phyloP scores from a whole-genome alignment of 306 rosid species.

The Quercus variabilis region DNA sequence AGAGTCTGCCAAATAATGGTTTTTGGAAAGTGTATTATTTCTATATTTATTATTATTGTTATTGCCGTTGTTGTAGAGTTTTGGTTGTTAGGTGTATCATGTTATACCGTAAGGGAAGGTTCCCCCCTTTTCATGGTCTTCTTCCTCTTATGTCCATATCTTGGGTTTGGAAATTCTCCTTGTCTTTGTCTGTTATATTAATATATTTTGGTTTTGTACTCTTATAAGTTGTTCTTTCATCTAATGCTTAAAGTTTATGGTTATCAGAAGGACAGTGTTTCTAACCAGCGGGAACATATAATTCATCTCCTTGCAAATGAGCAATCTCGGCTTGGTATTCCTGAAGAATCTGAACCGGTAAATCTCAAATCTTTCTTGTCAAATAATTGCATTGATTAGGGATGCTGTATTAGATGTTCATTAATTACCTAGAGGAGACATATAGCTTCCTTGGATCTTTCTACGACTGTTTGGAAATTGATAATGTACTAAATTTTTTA shows the following conservation, averaged over 20 bases:
- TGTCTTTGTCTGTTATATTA: not conserved
- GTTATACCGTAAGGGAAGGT: not conserved
- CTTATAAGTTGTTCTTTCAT: not conserved
- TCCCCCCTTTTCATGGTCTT: not conserved
- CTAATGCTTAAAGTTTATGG: slow-evolving; percentile 19
- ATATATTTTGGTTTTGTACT: not conserved
- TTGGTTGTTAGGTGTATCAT: not conserved
- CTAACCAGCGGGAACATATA: slow-evolving; percentile 85
- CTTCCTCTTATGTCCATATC: not conserved
- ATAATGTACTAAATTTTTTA: not conserved
- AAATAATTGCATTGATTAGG: not conserved
- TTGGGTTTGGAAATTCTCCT: not conserved
- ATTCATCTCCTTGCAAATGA: slow-evolving; percentile 89
- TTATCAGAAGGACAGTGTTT: slow-evolving; percentile 83
- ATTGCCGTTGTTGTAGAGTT: not conserved
- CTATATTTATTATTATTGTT: not conserved
- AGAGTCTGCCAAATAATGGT: not conserved
- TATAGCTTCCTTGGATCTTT: not conserved
- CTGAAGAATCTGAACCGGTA: slow-evolving; percentile 73
- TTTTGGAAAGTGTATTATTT: not conserved
- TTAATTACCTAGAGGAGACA: not conserved
- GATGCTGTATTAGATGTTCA: not conserved
- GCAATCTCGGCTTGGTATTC: slow-evolving; percentile 78
- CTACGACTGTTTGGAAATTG: not conserved
- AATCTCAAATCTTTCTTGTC: slow-evolving; percentile 21